Evolutionary conservation across 73 alveolate genomes (phyloP), one percentile per base, ranked within the genome.

Genomic region (Paramecium caudatum): DNA sequence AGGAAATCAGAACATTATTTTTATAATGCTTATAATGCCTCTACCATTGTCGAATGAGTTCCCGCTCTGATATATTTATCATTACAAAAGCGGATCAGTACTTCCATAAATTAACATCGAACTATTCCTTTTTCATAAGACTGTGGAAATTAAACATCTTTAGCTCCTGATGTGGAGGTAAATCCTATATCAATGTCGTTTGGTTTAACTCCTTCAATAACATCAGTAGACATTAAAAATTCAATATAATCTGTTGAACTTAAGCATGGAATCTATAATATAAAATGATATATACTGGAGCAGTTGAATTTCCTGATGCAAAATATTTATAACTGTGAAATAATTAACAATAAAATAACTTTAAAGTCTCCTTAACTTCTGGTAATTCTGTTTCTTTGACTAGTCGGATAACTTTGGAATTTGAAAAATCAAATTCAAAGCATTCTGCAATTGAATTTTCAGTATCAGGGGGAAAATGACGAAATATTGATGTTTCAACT

Each of bases 301-400:
- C 80, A 21, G 80, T 55, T 5, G 80, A 23, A 21, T 55, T 55
- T 0, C 80, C 80, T 55, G 84, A 68, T 32, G 84, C 50, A 32
- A 68, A 34, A 30, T 68, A 68, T 36, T 68, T 68, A 36, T 68
- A 68, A 33, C 50, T 32, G 21, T 68, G 30, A 15, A 68, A 32
- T 15, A 68, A 3, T 34, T 68, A 9, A 1, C 19, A 19, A 68
- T 68, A 68, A 15, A 68, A 37, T 34, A 17, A 37, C 34, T 34
- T 32, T 68, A 68, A 32, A 32, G 37, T 33, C 3, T 68, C 47
- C 19, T 68, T 68, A 10, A 68, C 47, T 12, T 68, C 80, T 27
- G 23, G 17, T 55, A 55, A 34, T 68, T 68, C 84, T n/a, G 47
- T 68, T n/a, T 68, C 84, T n/a, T 68, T 37, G 12, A 68, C 50